These are phyloP conservation scores for Dispira parvispora DNA, from an alignment of 192 early-diverging fungal genomes.

Conservation along the genomic window DNA sequence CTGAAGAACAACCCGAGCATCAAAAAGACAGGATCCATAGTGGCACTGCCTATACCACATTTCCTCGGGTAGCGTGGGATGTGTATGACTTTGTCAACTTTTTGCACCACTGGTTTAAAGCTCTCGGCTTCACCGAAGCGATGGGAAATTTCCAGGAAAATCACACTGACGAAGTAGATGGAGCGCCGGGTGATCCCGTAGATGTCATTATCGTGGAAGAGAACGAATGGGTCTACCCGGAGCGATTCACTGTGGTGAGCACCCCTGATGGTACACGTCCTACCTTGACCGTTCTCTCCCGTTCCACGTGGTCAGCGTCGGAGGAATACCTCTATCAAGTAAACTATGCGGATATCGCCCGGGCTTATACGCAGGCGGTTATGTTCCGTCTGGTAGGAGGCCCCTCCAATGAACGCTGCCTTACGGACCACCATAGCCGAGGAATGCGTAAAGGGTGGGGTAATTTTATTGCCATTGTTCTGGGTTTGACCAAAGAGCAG, in stretches of 20 bases:
- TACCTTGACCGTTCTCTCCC: conserved; percentile 4
- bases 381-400: conserved; percentile 33
- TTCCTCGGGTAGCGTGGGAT: no score
- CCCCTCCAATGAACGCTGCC: conserved; percentile 23
- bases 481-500: not conserved
- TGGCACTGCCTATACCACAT: no score
- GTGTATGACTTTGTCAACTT: not conserved
- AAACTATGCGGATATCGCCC: conserved; percentile 6
- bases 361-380: conserved; percentile 32
- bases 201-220: not conserved
- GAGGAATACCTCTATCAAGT: not conserved
- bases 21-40: no score
- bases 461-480: conserved; percentile 16
- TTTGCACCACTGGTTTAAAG: conserved; percentile 2
- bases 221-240: not conserved
- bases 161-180: not conserved
- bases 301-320: not conserved
- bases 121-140: conserved; percentile 2
- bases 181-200: not conserved
- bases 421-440: conserved; percentile 19
- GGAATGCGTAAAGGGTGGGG: conserved; percentile 31
- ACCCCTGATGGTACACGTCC: conserved; percentile 1
- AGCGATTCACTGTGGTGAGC: not conserved
- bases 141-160: not conserved
- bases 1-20: no score